Conservation (phyloP, 2,329 filamentous ascomycete species). For the Fusarium luffae region DNA sequence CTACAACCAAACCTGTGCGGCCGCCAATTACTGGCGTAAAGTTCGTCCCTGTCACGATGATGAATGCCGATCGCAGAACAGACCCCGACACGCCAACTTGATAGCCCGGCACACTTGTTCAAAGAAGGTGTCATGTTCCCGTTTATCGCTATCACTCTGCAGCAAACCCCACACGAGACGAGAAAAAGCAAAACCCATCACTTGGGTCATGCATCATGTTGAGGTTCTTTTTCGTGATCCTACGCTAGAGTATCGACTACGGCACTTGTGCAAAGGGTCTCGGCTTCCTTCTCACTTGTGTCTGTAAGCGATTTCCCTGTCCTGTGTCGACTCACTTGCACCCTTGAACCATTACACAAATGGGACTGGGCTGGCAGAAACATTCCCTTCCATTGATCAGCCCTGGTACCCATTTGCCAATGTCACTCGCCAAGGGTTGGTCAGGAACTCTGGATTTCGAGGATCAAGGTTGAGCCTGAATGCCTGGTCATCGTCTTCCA, state of each 20-base stretch:
- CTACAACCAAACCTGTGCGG: neutral
- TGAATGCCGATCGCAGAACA: slow-evolving; percentile 24
- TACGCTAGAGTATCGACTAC: slow-evolving; percentile 1
- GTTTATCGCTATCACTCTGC: neutral
- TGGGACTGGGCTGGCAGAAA: neutral
- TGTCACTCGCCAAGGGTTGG: neutral
- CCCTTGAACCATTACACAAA: slow-evolving; percentile 3
- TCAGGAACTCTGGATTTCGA: neutral
- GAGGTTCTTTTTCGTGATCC: neutral
- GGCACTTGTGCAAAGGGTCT: slow-evolving; percentile 6
- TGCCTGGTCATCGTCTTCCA: slow-evolving; percentile 8
- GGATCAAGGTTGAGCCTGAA: slow-evolving; percentile 8
- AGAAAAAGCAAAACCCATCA: slow-evolving; percentile 2
- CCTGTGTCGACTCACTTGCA: neutral
- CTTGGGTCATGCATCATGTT: neutral
- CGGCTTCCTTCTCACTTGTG: neutral
- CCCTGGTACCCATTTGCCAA: neutral
- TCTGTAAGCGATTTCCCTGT: neutral
- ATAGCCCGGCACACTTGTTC: slow-evolving; percentile 1
- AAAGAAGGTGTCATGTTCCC: slow-evolving; percentile 9
- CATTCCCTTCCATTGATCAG: neutral
- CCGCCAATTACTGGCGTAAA: neutral
- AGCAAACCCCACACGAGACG: neutral
- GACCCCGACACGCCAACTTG: slow-evolving; percentile 8
- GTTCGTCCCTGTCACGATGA: slow-evolving; percentile 1